phyloP scores from a whole-genome alignment of 1,284 basidiomycete genomes.

The Ustilago nuda region DNA sequence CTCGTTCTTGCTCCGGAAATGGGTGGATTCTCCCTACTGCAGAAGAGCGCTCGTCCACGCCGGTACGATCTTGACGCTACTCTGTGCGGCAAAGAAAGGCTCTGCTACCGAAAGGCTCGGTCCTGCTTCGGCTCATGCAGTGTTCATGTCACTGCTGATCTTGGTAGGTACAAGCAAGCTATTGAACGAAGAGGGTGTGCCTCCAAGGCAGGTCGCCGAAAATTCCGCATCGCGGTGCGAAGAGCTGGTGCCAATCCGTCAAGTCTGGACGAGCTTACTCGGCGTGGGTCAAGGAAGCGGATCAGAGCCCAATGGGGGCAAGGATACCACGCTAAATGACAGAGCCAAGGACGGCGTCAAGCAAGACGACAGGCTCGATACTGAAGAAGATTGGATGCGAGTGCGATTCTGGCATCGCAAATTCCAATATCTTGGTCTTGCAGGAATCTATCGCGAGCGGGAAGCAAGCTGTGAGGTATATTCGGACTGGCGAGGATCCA shows the following conservation, averaged over 20 bases:
- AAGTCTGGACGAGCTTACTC: conserved; percentile 19
- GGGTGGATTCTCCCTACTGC: conserved; percentile 29
- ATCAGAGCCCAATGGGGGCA: not conserved
- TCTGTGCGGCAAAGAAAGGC: conserved; percentile 3
- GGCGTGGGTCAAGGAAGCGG: not conserved
- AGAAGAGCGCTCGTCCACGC: conserved; percentile 41
- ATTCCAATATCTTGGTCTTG: conserved; percentile 32
- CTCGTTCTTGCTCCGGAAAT: conserved; percentile 24
- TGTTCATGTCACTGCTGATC: conserved; percentile 28
- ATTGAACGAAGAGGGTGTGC: not conserved
- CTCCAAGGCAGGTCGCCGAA: not conserved
- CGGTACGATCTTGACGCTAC: conserved; percentile 38
- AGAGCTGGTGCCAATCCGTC: conserved; percentile 21
- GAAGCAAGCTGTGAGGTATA: conserved; percentile 14
- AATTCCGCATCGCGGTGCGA: not conserved
- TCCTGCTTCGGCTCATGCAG: conserved; percentile 35
- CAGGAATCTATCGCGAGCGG: conserved; percentile 29
- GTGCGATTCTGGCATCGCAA: conserved; percentile 41
- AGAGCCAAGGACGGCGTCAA: not conserved
- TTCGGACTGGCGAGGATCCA: conserved; percentile 33
- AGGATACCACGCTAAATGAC: not conserved
- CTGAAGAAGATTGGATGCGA: conserved; percentile 19
- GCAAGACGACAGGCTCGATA: not conserved
- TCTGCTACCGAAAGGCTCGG: conserved; percentile 7
- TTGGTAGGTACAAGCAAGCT: conserved; percentile 18